phyloP scores from a whole-genome alignment of 495 filamentous ascomycete species.

The Beverwykella pulmonaria region DNA sequence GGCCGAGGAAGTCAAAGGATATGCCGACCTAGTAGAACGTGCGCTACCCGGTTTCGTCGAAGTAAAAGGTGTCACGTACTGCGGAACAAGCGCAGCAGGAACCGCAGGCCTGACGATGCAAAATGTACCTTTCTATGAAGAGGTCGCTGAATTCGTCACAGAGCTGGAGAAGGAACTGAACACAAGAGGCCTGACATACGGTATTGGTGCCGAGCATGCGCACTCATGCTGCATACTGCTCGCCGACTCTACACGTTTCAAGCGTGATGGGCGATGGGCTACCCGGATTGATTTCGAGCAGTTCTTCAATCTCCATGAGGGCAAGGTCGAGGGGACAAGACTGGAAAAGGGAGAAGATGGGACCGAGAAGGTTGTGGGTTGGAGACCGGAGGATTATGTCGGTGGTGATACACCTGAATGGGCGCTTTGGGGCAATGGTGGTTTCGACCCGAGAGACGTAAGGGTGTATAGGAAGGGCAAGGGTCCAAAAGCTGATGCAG shows the following conservation, averaged over 20 bases:
- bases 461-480: conserved; percentile 81
- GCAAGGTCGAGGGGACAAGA: conserved; percentile 67
- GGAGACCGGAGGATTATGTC: conserved; percentile 89
- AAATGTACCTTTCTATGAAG: conserved; percentile 93
- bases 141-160: conserved; percentile 78
- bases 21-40: conserved; percentile 82
- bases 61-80: conserved; percentile 96
- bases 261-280: conserved; percentile 77
- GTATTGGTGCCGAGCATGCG: conserved; percentile 90
- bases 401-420: conserved; percentile 81
- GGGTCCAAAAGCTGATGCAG: conserved; percentile 60
- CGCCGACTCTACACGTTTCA: conserved; percentile 72
- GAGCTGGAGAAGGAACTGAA: conserved; percentile 67
- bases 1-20: conserved; percentile 87
- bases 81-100: conserved; percentile 79
- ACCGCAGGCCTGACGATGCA: conserved; percentile 88
- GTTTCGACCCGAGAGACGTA: conserved; percentile 88
- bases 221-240: conserved; percentile 92
- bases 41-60: conserved; percentile 89
- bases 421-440: conserved; percentile 92
- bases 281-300: conserved; percentile 85
- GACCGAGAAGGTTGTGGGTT: conserved; percentile 68
- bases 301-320: conserved; percentile 84
- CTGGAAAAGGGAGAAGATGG: conserved; percentile 80
- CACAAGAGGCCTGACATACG: conserved; percentile 73